Conservation (phyloP, 1,139 yeast species). For the Pichia sp. region DNA sequence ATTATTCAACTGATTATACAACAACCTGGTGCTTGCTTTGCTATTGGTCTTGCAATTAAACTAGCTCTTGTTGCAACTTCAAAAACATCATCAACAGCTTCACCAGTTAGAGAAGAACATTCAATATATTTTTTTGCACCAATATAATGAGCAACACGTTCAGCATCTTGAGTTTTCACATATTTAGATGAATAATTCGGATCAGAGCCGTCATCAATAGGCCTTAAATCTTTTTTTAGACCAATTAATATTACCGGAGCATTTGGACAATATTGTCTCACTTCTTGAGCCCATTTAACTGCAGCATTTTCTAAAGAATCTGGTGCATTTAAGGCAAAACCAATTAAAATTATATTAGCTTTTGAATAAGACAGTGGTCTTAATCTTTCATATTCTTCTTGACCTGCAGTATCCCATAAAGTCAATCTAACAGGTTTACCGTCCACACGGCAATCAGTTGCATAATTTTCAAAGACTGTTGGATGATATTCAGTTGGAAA, state of each 20-base stretch:
- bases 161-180: slow-evolving; percentile 52
- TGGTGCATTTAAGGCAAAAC: slow-evolving; percentile 63
- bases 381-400: slow-evolving; percentile 78
- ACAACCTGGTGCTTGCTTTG: slow-evolving; percentile 33
- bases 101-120: slow-evolving; percentile 74
- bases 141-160: slow-evolving; percentile 53
- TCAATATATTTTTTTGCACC: slow-evolving; percentile 69
- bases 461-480: slow-evolving; percentile 92
- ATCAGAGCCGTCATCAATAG: slow-evolving; percentile 30
- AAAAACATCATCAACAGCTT: slow-evolving; percentile 76
- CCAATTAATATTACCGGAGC: slow-evolving; percentile 66
- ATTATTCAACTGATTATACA: slow-evolving; percentile 33
- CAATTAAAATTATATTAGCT: slow-evolving; percentile 66
- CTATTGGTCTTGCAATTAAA: slow-evolving; percentile 40
- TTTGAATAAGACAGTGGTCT: slow-evolving; percentile 72
- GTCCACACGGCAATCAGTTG: slow-evolving; percentile 86
- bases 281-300: slow-evolving; percentile 70
- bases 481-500: slow-evolving; percentile 85
- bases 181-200: slow-evolving; percentile 33
- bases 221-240: slow-evolving; percentile 60
- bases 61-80: slow-evolving; percentile 72
- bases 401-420: slow-evolving; percentile 97
- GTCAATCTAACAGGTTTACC: slow-evolving; percentile 88
- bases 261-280: slow-evolving; percentile 56
- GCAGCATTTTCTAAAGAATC: slow-evolving; percentile 66